A percentile compares a stretch with the other conserved stretches of the same genome.
Conservation (phyloP, 495 filamentous ascomycete species). For the Neurospora pannonica region DNA sequence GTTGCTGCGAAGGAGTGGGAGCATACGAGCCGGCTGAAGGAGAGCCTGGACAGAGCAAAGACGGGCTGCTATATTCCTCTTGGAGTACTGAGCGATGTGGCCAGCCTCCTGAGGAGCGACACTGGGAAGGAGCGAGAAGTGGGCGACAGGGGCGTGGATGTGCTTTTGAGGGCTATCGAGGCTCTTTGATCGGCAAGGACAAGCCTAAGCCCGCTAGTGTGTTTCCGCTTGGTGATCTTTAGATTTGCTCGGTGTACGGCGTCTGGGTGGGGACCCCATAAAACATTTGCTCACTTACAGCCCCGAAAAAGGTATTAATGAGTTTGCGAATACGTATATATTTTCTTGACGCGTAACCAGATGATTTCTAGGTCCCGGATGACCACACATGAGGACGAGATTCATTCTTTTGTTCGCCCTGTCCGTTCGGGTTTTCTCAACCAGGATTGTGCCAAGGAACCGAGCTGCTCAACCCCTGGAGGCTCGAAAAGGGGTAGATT, state of each 20-base stretch:
- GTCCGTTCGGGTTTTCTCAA: background rate
- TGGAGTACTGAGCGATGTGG: constrained; percentile 86
- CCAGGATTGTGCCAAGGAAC: background rate
- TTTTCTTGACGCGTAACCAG: background rate
- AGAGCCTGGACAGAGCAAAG: constrained; percentile 74
- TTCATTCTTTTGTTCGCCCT: background rate
- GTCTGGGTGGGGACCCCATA: background rate
- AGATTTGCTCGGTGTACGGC: background rate
- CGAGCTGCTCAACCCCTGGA: background rate
- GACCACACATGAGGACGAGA: background rate
- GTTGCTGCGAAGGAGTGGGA: constrained; percentile 90
- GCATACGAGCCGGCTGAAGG: constrained; percentile 80
- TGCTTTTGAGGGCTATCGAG: constrained; percentile 69
- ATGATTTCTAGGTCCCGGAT: background rate
- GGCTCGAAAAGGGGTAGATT: background rate
- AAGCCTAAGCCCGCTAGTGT: background rate
- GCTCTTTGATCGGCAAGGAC: constrained; percentile 43
- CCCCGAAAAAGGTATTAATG: background rate
- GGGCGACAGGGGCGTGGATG: constrained; percentile 49
- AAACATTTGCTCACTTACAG: background rate
- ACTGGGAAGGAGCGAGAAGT: constrained; percentile 35
- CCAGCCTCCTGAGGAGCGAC: constrained; percentile 59
- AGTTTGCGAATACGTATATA: background rate
- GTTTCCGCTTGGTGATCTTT: background rate
- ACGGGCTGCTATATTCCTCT: constrained; percentile 71